Percentiles rank a stretch among this genome's conserved stretches.
Conservation (phyloP, 2,329 filamentous ascomycete genomes). For the Colletotrichum sp. region DNA sequence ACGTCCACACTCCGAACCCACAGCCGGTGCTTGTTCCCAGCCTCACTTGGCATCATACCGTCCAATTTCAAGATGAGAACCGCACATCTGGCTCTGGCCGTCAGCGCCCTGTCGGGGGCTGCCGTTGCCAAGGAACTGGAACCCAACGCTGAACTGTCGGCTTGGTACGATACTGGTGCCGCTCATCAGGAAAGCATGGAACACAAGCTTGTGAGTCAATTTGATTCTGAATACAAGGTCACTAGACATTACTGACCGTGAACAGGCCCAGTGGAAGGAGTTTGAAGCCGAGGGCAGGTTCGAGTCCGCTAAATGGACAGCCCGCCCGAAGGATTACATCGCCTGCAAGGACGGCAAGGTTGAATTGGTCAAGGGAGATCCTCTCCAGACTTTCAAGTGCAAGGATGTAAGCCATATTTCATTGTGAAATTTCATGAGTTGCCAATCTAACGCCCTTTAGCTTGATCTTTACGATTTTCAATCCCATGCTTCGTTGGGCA, state of each 20-base stretch:
- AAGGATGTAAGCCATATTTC: slow-evolving; percentile 31
- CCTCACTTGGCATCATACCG: background rate
- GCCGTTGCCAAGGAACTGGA: slow-evolving; percentile 20
- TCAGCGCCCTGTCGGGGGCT: background rate
- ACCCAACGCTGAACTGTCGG: slow-evolving; percentile 16
- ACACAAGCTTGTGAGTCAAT: slow-evolving; percentile 17
- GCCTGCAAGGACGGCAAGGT: slow-evolving; percentile 44
- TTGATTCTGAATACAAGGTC: fast-evolving
- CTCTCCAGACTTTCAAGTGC: slow-evolving; percentile 47
- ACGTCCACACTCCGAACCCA: background rate
- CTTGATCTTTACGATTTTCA: slow-evolving; percentile 60
- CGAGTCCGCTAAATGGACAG: slow-evolving; percentile 36
- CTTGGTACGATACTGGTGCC: slow-evolving; percentile 21
- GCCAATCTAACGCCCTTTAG: slow-evolving; percentile 16
- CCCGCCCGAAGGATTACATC: slow-evolving; percentile 21
- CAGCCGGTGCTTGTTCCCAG: background rate
- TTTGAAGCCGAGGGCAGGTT: slow-evolving; percentile 37
- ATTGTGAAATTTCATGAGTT: background rate
- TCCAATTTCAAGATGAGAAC: background rate
- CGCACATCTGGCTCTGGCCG: background rate
- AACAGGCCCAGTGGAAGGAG: slow-evolving; percentile 33
- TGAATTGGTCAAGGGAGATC: slow-evolving; percentile 41
- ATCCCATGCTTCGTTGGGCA: slow-evolving; percentile 53
- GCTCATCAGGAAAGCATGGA: slow-evolving; percentile 23
- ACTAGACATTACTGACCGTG: background rate